These are phyloP conservation scores for Acer negundo DNA, from an alignment of 345 rosid genomes.

Conservation along the genomic window DNA sequence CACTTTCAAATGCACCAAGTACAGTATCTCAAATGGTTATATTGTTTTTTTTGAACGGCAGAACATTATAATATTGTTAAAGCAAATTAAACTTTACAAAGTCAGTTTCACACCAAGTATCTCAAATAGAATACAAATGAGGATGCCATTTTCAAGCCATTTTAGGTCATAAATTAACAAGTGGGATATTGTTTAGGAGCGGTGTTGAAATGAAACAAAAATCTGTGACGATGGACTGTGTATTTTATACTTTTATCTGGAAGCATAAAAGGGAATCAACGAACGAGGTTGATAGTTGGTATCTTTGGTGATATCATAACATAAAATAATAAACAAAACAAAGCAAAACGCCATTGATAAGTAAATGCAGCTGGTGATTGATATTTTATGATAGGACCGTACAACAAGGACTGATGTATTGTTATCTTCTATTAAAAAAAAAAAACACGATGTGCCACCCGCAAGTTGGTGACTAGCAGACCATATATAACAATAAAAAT, in stretches of 20 bases:
- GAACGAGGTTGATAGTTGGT: conserved; percentile 7
- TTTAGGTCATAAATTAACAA: not conserved
- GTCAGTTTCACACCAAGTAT: too few relatives aligned
- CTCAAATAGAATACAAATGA: too few relatives aligned
- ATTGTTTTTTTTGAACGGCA: too few relatives aligned
- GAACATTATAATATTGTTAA: too few relatives aligned
- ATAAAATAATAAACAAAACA: not conserved
- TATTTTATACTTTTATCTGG: not conserved
- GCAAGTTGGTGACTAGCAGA: too few relatives aligned
- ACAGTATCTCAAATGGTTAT: too few relatives aligned
- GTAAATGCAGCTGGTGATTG: not conserved
- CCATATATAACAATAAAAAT: too few relatives aligned
- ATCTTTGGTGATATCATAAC: not conserved
- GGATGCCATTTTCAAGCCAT: too few relatives aligned
- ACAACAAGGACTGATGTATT: conserved; percentile 17
- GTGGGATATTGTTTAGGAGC: not conserved
- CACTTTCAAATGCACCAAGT: too few relatives aligned
- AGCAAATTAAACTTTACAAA: too few relatives aligned
- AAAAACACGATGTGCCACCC: not conserved
- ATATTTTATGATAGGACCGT: not conserved
- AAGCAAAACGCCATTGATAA: not conserved
- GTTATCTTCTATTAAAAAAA: not conserved
- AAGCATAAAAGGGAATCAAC: not conserved
- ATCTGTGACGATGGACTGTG: not conserved
- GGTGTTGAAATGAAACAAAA: not conserved